phyloP scores from a whole-genome alignment of 768 basidiomycete species.

The Leccinum longicurvipes region DNA sequence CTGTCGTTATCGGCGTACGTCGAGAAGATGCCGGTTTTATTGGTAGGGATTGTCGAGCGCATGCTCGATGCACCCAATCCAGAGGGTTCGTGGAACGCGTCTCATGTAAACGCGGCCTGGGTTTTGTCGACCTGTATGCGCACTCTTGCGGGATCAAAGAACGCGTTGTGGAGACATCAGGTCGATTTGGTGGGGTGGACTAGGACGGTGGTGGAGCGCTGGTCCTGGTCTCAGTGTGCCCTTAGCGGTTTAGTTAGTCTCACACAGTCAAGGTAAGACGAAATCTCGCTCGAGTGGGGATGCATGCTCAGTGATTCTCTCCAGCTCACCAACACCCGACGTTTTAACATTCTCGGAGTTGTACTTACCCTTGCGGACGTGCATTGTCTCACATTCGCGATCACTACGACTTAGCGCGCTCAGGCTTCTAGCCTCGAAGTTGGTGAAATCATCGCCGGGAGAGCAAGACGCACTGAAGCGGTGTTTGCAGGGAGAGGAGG shows the following conservation, averaged over 20 bases:
- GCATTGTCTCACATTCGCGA: conserved; percentile 73
- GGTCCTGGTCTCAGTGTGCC: conserved; percentile 57
- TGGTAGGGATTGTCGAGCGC: conserved; percentile 45
- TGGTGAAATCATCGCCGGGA: conserved; percentile 42
- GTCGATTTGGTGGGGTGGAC: conserved; percentile 53
- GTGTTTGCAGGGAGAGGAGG: conserved; percentile 79
- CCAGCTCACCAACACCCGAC: conserved; percentile 21
- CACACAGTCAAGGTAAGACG: conserved; percentile 42
- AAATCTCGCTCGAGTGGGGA: not conserved
- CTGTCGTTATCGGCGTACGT: conserved; percentile 52
- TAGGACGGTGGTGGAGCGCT: conserved; percentile 41
- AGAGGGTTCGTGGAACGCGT: conserved; percentile 32
- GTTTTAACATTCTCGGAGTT: conserved; percentile 42
- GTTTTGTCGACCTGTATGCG: conserved; percentile 59
- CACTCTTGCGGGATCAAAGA: conserved; percentile 39
- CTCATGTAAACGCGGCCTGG: conserved; percentile 47
- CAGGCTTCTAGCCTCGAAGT: conserved; percentile 54
- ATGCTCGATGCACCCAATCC: conserved; percentile 32
- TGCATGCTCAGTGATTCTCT: not conserved
- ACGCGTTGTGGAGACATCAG: conserved; percentile 43
- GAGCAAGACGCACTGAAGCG: conserved; percentile 55
- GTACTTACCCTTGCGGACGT: conserved; percentile 49
- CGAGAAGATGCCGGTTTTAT: conserved; percentile 39
- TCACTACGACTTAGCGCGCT: conserved; percentile 61
- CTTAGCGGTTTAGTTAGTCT: conserved; percentile 54